Conservation (phyloP, 495 filamentous ascomycete genomes). For the Sordaria brevicollis region DNA sequence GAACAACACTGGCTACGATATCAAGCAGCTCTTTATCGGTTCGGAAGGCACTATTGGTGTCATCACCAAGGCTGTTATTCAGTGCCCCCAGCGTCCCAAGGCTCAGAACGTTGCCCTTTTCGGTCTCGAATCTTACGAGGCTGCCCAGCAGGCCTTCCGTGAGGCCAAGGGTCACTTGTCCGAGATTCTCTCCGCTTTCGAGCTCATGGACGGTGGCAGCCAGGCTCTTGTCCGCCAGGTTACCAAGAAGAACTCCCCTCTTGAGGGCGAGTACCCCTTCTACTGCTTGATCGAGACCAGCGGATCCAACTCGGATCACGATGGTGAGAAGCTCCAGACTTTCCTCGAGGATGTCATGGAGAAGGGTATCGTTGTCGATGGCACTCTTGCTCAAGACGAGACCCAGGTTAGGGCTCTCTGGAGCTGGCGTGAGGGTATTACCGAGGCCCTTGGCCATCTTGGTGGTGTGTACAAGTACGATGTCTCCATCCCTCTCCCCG, state of each 20-base stretch:
- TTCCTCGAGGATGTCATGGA: constrained; percentile 91
- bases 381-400: constrained; percentile 83
- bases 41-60: constrained; percentile 90
- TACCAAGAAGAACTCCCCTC: constrained; percentile 64
- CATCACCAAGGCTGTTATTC: constrained; percentile 79
- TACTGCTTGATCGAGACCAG: constrained; percentile 96
- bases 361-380: constrained; percentile 73
- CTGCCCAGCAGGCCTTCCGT: constrained; percentile 69
- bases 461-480: constrained; percentile 98
- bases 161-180: constrained; percentile 82
- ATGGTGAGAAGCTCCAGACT: constrained; percentile 69
- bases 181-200: constrained; percentile 94
- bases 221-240: constrained; percentile 67
- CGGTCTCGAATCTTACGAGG: constrained; percentile 74
- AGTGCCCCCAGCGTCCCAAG: constrained; percentile 74
- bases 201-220: constrained; percentile 82
- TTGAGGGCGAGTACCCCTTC: constrained; percentile 79
- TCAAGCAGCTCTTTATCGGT: constrained; percentile 97
- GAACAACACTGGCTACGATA: constrained; percentile 94
- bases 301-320: constrained; percentile 87
- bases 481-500: constrained; percentile 80
- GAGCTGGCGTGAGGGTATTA: constrained; percentile 88
- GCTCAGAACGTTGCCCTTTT: constrained; percentile 89
- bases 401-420: constrained; percentile 79
- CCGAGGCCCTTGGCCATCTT: constrained; percentile 79